Evolutionary conservation across 2,329 filamentous ascomycete genomes (phyloP), one percentile per base, ranked within the genome.

Genomic region (Paecilomyces niveus): DNA sequence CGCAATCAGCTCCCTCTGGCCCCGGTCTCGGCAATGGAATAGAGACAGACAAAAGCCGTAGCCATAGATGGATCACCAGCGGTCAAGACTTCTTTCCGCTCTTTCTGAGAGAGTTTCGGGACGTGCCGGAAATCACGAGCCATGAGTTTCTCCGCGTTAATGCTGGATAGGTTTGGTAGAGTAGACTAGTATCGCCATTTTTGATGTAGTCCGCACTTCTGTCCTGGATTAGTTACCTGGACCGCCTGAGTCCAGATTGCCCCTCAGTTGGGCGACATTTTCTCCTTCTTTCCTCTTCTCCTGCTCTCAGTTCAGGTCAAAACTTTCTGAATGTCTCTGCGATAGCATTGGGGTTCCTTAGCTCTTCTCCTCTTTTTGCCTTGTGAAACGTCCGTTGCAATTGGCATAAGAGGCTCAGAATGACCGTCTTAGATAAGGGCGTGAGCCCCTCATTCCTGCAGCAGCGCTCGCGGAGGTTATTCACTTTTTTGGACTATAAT

Each of bases 401-500:
- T 18, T 53, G 15, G 51, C 6, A 45, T 18, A 45, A n/a, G 39
- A 45, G 18, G 39, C 15, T 45, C 39, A 18, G 39, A 45, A 45
- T 45, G 39, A 18, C 39, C 6, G 3, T 45, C n/a, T n/a, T 18
- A 3, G 39, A 45, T 5, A 45, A 45, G 39, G 39, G 39, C 15
- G 39, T 18, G 15, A 45, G 18, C n/a, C 39, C 39, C 15, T 45
- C 39, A 9, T 52, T 52, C 26, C 50, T 52, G 50, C 50, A 52
- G 10, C 21, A 21, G 22, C 50, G 50, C 21, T 52, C 50, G 50
- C 50, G 26, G 10, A 52, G 26, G 24, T 9, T 52, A 21, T 52
- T 24, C 50, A 52, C 4, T 6, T 18, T 52, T 15, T 29, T 52
- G 21, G 50, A 52, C 6, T 52, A 62, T 39, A 61, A 61, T 11